Evolutionary conservation across 441 rosid genomes (phyloP), one percentile per base, ranked within the genome.

Genomic region (Eutrema salsugineum): DNA sequence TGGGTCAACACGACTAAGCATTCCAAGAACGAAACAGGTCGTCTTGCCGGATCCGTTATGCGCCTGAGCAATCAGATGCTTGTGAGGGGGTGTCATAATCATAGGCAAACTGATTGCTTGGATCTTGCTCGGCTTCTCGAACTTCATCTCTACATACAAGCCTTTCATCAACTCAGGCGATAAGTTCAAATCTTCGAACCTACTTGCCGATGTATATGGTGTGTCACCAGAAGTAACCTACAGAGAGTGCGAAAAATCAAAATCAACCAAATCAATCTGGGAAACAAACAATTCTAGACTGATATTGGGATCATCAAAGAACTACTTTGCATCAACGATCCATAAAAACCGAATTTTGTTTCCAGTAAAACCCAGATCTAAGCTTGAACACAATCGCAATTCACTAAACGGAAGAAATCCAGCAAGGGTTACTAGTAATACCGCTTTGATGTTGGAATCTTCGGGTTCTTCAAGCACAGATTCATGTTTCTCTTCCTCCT

Each of bases 31-130:
- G 60, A 95, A 95, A 73, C 99, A 95, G 16, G 99, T 95, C 0
- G 99, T 95, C 82, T 95, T 95, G 11, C 99, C 99, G 48, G 97
- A 92, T 58, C 99, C 99, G 68, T 93, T 95, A 70, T 88, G 98
- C 1, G 99, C 99, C 79, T 95, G 99, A 15, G 98, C 99, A 16
- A 95, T 82, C 67, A 95, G 79, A 81, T 95, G 81, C 81, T 87
- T 87, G 71, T 84, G 67, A 1, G 99, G 99, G 12, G 98, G 94
- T 8, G 87, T 93, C 78, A 93, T 64, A 5, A 95, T 95, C 99
- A 95, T 95, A 0, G 99, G 99, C 66, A 95, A 81, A 76, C 90
- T 95, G 15, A 88, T 84, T 1, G 95, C 96, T 82, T 95, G 99
- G 51, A 95, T 93, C 87, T 91, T 91, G 64, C 98, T 93, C 1